Conservation (phyloP, 129 eudicot species). For the Solidago caesia region DNA sequence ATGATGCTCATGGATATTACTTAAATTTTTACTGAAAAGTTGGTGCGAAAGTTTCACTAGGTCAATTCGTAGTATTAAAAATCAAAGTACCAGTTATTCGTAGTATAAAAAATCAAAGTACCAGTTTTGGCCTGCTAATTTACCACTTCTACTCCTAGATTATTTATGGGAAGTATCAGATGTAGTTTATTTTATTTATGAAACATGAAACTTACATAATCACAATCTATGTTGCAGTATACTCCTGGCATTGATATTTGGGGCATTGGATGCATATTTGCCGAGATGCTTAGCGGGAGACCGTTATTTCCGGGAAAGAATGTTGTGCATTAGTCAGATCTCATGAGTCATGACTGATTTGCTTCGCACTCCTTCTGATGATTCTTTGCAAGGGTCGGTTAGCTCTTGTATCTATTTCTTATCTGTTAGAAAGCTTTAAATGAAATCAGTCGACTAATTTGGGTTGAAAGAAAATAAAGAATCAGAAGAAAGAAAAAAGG, state of each 20-base stretch:
- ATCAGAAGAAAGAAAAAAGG: no score
- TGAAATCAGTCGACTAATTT: constrained; percentile 7
- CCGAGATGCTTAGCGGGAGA: constrained; percentile 78
- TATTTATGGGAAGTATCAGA: neutral
- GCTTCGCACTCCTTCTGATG: constrained; percentile 88
- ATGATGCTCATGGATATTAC: neutral
- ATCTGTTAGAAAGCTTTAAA: neutral
- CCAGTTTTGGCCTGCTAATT: neutral
- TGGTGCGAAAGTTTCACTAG: neutral
- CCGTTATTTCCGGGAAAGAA: constrained; percentile 94
- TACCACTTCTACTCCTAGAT: neutral
- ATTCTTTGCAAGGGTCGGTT: constrained; percentile 61
- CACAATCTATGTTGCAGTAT: constrained; percentile 52
- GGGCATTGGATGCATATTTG: constrained; percentile 98
- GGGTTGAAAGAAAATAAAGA: no score
- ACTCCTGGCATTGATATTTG: constrained; percentile 94
- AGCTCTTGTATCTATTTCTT: constrained; percentile 11
- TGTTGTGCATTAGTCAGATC: constrained; percentile 82
- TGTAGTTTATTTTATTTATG: neutral
- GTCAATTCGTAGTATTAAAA: neutral
- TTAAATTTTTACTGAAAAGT: neutral
- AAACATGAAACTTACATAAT: neutral
- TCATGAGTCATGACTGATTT: constrained; percentile 61
- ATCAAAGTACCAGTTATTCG: neutral
- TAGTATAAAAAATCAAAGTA: neutral